phyloP scores from a whole-genome alignment of 129 eudicot genomes.

The Pulicaria dysenterica region DNA sequence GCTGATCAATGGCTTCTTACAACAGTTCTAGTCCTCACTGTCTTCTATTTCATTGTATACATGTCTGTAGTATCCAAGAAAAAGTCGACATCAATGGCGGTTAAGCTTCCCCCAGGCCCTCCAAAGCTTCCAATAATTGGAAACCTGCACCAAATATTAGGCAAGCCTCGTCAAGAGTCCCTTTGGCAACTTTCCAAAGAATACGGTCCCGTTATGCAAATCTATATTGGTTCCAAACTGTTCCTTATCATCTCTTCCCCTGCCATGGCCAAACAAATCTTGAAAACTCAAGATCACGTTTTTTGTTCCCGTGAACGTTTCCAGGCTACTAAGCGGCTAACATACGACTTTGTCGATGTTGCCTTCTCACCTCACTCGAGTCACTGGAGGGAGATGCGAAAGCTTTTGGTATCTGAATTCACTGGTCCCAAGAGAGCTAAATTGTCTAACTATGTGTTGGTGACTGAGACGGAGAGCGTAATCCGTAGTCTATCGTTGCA shows the following conservation, averaged over 20 bases:
- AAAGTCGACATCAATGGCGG: too few species aligned
- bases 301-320: background rate
- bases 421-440: conserved; percentile 26
- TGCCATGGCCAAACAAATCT: conserved; percentile 13
- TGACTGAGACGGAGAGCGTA: conserved; percentile 20
- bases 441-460: conserved; percentile 21
- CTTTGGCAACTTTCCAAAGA: conserved; percentile 19
- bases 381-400: conserved; percentile 39
- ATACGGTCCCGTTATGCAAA: conserved; percentile 7
- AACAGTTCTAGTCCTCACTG: too few species aligned
- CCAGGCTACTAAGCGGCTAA: background rate
- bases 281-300: conserved; percentile 16
- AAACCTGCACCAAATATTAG: conserved; percentile 8
- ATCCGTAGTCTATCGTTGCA: background rate
- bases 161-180: background rate
- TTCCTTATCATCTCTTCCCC: conserved; percentile 13
- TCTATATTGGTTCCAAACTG: conserved; percentile 5
- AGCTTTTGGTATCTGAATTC: conserved; percentile 30
- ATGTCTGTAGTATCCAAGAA: too few species aligned
- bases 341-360: conserved; percentile 2
- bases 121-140: conserved; percentile 24
- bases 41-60: too few species aligned
- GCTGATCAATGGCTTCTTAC: too few species aligned
- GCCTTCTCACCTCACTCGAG: conserved; percentile 42
- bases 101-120: conserved; percentile 16